These are phyloP conservation scores for Rhododendron vialii DNA, from an alignment of 148 eudicot genomes.

Conservation along the genomic window DNA sequence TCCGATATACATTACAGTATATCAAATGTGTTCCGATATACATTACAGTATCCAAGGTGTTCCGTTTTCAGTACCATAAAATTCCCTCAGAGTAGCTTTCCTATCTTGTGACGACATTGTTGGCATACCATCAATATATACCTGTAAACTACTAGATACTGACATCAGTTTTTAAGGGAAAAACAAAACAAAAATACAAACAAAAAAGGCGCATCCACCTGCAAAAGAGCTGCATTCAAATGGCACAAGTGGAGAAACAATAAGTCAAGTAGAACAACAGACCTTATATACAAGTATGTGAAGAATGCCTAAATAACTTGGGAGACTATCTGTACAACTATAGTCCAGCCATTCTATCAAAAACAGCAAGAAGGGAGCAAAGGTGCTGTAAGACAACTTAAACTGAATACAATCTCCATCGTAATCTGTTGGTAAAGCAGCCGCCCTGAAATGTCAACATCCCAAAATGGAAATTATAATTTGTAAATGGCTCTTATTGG, in stretches of 20 bases:
- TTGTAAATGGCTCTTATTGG: not conserved
- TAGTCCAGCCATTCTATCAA: constrained; percentile 87
- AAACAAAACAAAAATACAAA: not conserved
- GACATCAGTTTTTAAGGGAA: not conserved
- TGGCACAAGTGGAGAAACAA: not conserved
- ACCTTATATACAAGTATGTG: constrained; percentile 56
- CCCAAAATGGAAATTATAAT: not conserved
- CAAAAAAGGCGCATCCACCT: not conserved
- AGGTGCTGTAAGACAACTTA: constrained; percentile 69
- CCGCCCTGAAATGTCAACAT: constrained; percentile 51
- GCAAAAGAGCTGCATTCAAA: not conserved
- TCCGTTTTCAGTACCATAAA: constrained; percentile 44
- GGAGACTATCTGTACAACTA: constrained; percentile 60
- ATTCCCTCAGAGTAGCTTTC: constrained; percentile 66
- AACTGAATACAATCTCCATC: constrained; percentile 70
- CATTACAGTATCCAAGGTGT: no score
- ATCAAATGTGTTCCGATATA: no score
- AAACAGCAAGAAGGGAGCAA: constrained; percentile 68
- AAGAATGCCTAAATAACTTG: constrained; percentile 67
- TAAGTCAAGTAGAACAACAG: not conserved
- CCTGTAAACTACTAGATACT: constrained; percentile 24
- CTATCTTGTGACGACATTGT: constrained; percentile 61
- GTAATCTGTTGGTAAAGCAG: constrained; percentile 61
- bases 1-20: no score
- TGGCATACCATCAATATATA: constrained; percentile 71